Evolutionary conservation across 139 green algal genomes (phyloP).

Genomic region (Yamagishiella unicocca): DNA sequence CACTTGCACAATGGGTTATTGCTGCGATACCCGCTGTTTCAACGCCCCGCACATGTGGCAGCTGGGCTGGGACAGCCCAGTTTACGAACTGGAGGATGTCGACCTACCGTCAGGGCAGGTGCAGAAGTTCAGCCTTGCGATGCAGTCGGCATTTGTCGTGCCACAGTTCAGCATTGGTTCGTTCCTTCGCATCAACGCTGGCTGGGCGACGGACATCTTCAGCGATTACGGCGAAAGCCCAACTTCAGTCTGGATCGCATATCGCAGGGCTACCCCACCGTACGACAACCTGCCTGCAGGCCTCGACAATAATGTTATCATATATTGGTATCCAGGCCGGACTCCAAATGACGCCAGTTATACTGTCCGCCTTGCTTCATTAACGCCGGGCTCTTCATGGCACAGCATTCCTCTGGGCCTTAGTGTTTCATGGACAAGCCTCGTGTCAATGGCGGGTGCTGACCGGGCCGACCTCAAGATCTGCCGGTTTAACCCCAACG

Average conservation of each 20-base stretch:
- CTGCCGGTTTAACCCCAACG: background rate
- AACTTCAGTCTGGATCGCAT: slow-evolving; percentile 1
- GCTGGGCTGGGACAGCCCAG: slow-evolving; percentile 39
- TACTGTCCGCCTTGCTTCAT: background rate
- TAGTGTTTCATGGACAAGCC: background rate
- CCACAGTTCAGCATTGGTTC: background rate
- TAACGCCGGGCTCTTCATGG: background rate
- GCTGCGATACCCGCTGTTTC: slow-evolving; percentile 52
- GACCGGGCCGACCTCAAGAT: background rate
- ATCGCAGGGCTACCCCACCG: background rate
- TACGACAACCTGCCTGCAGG: background rate
- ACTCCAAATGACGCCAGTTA: background rate
- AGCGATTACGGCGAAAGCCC: background rate
- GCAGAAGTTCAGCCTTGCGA: background rate
- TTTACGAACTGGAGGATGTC: background rate
- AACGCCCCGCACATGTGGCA: slow-evolving; percentile 59
- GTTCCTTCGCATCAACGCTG: slow-evolving; percentile 2
- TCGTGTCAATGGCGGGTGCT: no score
- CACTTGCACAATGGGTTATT: slow-evolving; percentile 51
- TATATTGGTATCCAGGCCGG: background rate
- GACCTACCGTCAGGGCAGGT: background rate
- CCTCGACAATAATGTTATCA: background rate
- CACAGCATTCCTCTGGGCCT: background rate
- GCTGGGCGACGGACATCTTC: background rate
- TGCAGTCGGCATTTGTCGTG: background rate